Base-by-base conservation (phyloP, 805 yeast genomes). In the Yarrowia osloensis region DNA sequence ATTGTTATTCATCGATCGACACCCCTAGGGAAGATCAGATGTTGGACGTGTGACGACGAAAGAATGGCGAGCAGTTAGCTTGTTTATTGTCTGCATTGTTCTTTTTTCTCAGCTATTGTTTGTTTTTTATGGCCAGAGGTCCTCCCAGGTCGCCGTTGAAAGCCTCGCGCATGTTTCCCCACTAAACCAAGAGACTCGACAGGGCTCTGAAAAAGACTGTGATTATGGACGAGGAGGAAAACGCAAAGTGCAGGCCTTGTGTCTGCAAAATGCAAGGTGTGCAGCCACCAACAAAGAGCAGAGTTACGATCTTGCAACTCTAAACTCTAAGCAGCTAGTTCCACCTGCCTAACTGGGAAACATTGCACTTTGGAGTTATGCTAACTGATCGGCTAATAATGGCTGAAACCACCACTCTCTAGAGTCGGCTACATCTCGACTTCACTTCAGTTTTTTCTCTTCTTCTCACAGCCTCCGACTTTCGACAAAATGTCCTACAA, bases 261-360 rank as follows among this genome's bases (percentile, higher is more conserved):
- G 13, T 46, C 22, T 46, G 50, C 21, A 46, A 46, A 46, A 46
- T 46, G 50, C 50, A 26, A 46, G 33, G 21, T 26, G 33, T 46
- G 50, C 50, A 46, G 50, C 50, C 50, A 46, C 13, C 3, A 21
- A 46, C 50, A 46, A 46, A 46, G 50, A 46, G 9, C 3, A n/a
- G 15, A 29, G 54, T 19, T 19, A 12, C 35, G 54, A 49, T 49
- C 37, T 46, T 28, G 13, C 12, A 44, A 44, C 29, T 8, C 7
- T 46, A 46, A 26, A 46, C 49, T 7, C 26, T 22, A 24, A 21
- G 3, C 11, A 17, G 8, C n/a, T 26, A 49, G 54, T 28, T 19
- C 24, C 37, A 49, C 54, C 54, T 49, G 54, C 54, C 54, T 49
- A 49, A 49, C 54, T 49, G 54, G 54, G 54, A 49, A 49, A n/a